Conservation (phyloP, 306 rosid genomes). For the Fragaria vesca region DNA sequence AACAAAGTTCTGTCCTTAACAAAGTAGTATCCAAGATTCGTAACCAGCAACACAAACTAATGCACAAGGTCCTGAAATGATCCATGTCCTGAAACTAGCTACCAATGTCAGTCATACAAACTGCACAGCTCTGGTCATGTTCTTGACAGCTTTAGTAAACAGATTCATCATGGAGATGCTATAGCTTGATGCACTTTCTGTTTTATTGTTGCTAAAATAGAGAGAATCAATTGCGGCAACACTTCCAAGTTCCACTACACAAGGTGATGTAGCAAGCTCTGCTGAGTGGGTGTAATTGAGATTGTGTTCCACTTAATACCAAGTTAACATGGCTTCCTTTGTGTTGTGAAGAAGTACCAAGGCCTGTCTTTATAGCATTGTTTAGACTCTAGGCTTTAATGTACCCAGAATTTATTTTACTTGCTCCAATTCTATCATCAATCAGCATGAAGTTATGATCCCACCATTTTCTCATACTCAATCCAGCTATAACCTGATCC, state of each 20-base stretch:
- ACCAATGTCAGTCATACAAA: neutral
- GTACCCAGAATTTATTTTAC: constrained; percentile 3
- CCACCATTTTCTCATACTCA: constrained; percentile 32
- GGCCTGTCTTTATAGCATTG: too few relatives aligned
- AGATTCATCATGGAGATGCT: neutral
- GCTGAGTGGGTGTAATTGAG: neutral
- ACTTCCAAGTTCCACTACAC: neutral
- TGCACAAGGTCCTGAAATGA: too few relatives aligned
- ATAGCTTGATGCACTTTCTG: neutral
- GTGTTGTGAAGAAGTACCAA: too few relatives aligned
- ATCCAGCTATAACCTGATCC: constrained; percentile 75
- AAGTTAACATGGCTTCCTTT: too few relatives aligned
- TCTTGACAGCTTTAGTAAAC: neutral
- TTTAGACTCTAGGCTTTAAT: too few relatives aligned
- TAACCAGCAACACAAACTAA: too few relatives aligned
- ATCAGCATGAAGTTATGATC: constrained; percentile 17
- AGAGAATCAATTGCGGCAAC: neutral
- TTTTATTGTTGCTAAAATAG: neutral
- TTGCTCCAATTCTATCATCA: constrained; percentile 7
- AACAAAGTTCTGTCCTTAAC: too few relatives aligned
- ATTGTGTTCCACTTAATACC: too few relatives aligned
- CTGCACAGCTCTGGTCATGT: neutral
- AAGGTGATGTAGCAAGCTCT: neutral
- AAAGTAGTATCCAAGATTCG: too few relatives aligned
- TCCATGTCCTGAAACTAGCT: too few relatives aligned